These are phyloP conservation scores for Arthrobotrys entomopaga DNA, from an alignment of 2,329 filamentous ascomycete genomes.

Conservation along the genomic window DNA sequence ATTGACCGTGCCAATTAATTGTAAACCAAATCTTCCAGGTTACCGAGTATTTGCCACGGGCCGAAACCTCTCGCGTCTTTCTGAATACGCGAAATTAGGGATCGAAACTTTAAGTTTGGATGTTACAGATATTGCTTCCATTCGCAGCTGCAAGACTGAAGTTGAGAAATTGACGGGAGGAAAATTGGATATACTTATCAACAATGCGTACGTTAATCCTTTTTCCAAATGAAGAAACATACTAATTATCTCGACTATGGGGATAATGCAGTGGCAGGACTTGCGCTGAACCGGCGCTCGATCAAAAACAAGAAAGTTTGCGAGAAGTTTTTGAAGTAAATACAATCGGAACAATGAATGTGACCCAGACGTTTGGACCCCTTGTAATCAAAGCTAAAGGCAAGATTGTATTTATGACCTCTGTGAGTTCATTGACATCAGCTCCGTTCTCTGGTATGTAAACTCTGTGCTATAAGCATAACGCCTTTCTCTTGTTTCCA, in stretches of 20 bases:
- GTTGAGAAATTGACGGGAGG: constrained; percentile 60
- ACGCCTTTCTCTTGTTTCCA: no score
- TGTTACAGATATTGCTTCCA: constrained; percentile 58
- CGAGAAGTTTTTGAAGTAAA: constrained; percentile 64
- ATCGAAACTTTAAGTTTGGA: constrained; percentile 60
- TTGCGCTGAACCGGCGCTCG: constrained; percentile 62
- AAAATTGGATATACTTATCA: constrained; percentile 62
- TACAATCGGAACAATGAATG: constrained; percentile 61
- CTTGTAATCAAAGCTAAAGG: constrained; percentile 12
- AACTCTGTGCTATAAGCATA: not conserved
- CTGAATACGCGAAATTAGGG: constrained; percentile 57
- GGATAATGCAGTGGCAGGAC: constrained; percentile 57
- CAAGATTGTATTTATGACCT: constrained; percentile 22
- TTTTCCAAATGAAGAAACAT: not conserved
- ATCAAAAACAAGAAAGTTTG: constrained; percentile 61
- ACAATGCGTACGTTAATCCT: constrained; percentile 61
- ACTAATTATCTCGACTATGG: not conserved
- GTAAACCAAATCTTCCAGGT: constrained; percentile 43
- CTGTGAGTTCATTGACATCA: not conserved
- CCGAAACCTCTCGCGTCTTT: constrained; percentile 60
- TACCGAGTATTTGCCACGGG: constrained; percentile 63
- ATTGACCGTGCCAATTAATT: no score
- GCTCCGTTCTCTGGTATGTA: constrained; percentile 12
- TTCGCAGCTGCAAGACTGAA: constrained; percentile 53
- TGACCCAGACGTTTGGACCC: constrained; percentile 62